Base-by-base conservation (phyloP, 2,329 filamentous ascomycete genomes). In the Parastagonospora avenae region DNA sequence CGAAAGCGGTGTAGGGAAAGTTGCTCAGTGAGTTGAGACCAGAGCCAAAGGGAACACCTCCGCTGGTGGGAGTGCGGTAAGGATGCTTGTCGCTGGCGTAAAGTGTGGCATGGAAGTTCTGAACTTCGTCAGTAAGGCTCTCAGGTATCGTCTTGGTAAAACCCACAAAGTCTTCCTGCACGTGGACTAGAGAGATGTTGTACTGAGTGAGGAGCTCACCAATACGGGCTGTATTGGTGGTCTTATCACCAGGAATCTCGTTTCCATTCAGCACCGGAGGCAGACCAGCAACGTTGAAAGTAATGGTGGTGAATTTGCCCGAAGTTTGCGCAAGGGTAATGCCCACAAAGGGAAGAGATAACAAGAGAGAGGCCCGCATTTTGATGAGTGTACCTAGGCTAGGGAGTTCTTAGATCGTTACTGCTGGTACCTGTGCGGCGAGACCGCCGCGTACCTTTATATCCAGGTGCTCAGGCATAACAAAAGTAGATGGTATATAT, bases 21-120 rank as follows among this genome's bases (percentile, higher is more conserved):
- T 83, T 85, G 54, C 85, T 77, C 37, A 89, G 67, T 0, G 83
- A 84, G 74, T 89, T 89, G 45, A 89, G 73, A 1, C 86, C 86
- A 43, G 79, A 82, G 8, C 86, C 86, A 57, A 89, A 78, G 0
- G 77, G 80, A 0, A 84, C 85, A 19, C 83, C 84, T n/a, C 86
- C 86, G 4, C 84, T 85, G 2, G 85, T 89, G 0, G 84, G 68
- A 1, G 86, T 88, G 46, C 86, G 79, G 69, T 82, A 80, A 3
- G 82, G 76, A 61, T 87, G 84, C 37, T 76, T 79, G 66, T 86
- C 83, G 11, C 81, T 82, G 8, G 75, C 76, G 70, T 88, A 89
- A 57, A 89, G 79, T 49, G 79, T 77, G 9, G 62, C 62, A 42
- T 89, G 85, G 70, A 84, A 89, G 72, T 87, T 87, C 39, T 42